These are phyloP conservation scores for Oxyria digyna DNA, from an alignment of 148 eudicot genomes.

Conservation along the genomic window DNA sequence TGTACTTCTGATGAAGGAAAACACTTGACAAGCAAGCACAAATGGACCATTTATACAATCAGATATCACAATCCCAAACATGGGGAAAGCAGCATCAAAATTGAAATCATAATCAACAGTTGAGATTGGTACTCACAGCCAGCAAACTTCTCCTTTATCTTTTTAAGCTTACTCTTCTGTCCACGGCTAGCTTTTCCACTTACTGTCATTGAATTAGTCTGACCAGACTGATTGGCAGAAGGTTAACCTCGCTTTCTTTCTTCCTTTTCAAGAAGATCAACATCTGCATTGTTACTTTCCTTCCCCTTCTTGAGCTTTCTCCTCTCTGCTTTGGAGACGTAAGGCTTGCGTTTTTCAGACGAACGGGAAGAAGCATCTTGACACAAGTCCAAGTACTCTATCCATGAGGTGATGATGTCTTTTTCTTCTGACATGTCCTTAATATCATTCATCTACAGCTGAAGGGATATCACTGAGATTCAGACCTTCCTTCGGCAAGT, in stretches of 20 bases:
- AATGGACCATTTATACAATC: background rate
- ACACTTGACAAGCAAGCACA: background rate
- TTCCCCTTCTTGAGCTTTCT: slow-evolving; percentile 80
- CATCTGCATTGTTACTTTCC: slow-evolving; percentile 27
- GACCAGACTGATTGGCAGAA: slow-evolving; percentile 26
- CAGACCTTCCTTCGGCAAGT: slow-evolving; percentile 64
- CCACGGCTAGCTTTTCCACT: slow-evolving; percentile 79
- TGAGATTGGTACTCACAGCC: slow-evolving; percentile 50
- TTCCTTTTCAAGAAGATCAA: slow-evolving; percentile 20
- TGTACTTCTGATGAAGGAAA: slow-evolving; percentile 8
- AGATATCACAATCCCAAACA: background rate
- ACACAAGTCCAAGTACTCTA: slow-evolving; percentile 80
- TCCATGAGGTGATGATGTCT: slow-evolving; percentile 48
- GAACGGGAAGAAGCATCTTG: slow-evolving; percentile 11
- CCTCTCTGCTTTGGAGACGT: slow-evolving; percentile 85
- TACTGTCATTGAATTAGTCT: slow-evolving; percentile 26
- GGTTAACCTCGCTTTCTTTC: slow-evolving; percentile 21
- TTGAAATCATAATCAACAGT: background rate
- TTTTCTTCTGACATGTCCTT: slow-evolving; percentile 24
- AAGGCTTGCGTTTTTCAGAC: slow-evolving; percentile 44
- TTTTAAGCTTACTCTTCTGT: slow-evolving; percentile 85
- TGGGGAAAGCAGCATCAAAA: background rate
- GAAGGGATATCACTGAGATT: slow-evolving; percentile 39
- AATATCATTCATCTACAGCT: slow-evolving; percentile 2
- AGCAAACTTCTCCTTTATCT: slow-evolving; percentile 93